Evolutionary conservation across 176 grass and related monocot species (phyloP), one percentile per base, ranked within the genome.

Genomic region (Carex parvula): DNA sequence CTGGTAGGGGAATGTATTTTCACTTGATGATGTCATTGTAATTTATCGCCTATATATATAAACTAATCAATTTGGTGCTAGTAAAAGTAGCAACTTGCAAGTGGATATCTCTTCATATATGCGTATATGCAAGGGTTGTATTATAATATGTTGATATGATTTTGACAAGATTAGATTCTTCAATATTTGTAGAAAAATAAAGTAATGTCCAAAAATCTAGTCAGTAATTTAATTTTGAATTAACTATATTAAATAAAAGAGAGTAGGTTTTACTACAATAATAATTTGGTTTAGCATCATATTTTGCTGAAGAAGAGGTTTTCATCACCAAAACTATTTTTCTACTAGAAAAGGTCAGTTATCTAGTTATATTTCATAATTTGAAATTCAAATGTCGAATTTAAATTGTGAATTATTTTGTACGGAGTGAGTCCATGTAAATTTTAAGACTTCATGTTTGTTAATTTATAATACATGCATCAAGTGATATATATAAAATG

Each of bases 11-110:
- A 66, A 63, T 83, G 21, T 57, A 32, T 69, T 81, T 83, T 65
- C 39, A 83, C 14, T 55, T 83, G 44, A 53, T 81, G 79, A 81
- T 60, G 37, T 69, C 81, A 83, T 83, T 83, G 81, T 83, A 83
- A 69, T 83, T 68, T 83, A 53, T 83, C 62, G 81, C 62, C 42
- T 66, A 50, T 54, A 76, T 66, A 50, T 76, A 76, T 48, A 44
- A 68, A 63, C n/a, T 81, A 81, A 62, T 64, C 41, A 64, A 83
- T 67, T 67, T 53, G 58, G 22, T 66, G 50, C 20, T 33, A 67
- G 39, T 83, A 83, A 81, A 62, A 8, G 13, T 44, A 8, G 17
- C 79, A 16, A 81, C 50, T 81, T 64, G 59, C 12, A 21, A 18
- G 5, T 6, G 41, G 41, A 42, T 80, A 8, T 80, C 26, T 21